Percentiles rank a stretch among this genome's conserved stretches.
Conservation (phyloP, 768 basidiomycete genomes). For the Kwoniella dejecticola region DNA sequence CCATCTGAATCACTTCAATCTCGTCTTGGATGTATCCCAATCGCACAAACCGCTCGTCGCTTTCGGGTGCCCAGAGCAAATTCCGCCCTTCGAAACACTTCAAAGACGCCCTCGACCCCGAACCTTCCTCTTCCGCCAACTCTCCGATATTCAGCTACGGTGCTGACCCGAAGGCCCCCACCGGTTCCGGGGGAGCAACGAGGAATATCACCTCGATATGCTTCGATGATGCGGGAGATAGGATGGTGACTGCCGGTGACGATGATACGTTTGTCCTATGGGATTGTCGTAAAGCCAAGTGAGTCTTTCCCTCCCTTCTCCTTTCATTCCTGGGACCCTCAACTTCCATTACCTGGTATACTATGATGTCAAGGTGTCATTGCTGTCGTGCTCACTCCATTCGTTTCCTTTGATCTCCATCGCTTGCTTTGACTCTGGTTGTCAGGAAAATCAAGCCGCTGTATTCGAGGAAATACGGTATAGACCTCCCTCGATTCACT, state of each 20-base stretch:
- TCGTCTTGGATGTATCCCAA: no score
- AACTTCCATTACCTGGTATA: no score
- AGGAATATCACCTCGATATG: constrained; percentile 70
- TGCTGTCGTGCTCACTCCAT: no score
- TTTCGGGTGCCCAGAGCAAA: constrained; percentile 11
- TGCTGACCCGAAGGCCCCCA: no score
- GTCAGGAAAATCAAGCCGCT: constrained; percentile 69
- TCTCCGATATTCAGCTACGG: neutral
- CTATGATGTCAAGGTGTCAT: no score
- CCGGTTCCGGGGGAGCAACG: no score
- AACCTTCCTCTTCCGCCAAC: constrained; percentile 3
- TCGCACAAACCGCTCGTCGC: no score
- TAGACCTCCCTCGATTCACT: constrained; percentile 90
- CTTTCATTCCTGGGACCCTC: no score
- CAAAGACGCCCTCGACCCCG: constrained; percentile 23
- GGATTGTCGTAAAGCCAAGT: constrained; percentile 88
- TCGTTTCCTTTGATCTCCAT: no score
- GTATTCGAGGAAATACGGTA: constrained; percentile 94
- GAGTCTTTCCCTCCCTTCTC: no score
- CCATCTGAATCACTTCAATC: no score
- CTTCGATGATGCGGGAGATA: constrained; percentile 89
- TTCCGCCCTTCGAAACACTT: constrained; percentile 24
- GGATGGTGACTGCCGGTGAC: constrained; percentile 80
- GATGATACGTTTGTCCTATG: constrained; percentile 91
- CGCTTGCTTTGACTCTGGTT: neutral